These are phyloP conservation scores for Penicillium tannophilum DNA, from an alignment of 495 filamentous ascomycete species.

Conservation along the genomic window DNA sequence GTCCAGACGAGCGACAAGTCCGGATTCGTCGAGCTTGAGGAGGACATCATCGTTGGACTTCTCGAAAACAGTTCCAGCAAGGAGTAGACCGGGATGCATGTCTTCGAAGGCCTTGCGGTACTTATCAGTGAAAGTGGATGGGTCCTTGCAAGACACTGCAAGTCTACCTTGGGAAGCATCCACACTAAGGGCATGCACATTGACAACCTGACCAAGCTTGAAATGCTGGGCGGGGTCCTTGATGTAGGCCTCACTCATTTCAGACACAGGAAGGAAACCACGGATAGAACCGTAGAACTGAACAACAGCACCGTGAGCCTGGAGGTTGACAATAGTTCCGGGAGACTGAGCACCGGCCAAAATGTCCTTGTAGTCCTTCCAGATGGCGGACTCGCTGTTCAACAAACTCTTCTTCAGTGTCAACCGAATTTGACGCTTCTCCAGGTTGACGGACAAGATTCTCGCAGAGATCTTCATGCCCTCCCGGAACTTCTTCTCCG, in stretches of 20 bases:
- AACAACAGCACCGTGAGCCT: slow-evolving; percentile 78
- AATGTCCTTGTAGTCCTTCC: slow-evolving; percentile 74
- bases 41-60: slow-evolving; percentile 80
- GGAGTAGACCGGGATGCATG: slow-evolving; percentile 67
- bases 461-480: slow-evolving; percentile 80
- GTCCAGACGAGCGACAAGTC: slow-evolving; percentile 73
- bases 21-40: slow-evolving; percentile 69
- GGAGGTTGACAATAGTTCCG: slow-evolving; percentile 81
- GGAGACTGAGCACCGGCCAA: slow-evolving; percentile 69
- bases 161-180: slow-evolving; percentile 70
- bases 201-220: slow-evolving; percentile 84
- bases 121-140: slow-evolving; percentile 68
- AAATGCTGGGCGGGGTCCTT: slow-evolving; percentile 88
- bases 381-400: slow-evolving; percentile 76
- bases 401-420: slow-evolving; percentile 93
- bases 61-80: slow-evolving; percentile 78
- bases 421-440: slow-evolving; percentile 78
- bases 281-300: slow-evolving; percentile 86
- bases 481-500: slow-evolving; percentile 93
- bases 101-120: slow-evolving; percentile 75
- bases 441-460: slow-evolving; percentile 76
- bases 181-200: slow-evolving; percentile 77
- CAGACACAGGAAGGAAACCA: slow-evolving; percentile 85
- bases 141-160: slow-evolving; percentile 91
- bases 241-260: slow-evolving; percentile 98